Conservation (phyloP, 2,329 filamentous ascomycete species). For the Verticillium tricorpus region DNA sequence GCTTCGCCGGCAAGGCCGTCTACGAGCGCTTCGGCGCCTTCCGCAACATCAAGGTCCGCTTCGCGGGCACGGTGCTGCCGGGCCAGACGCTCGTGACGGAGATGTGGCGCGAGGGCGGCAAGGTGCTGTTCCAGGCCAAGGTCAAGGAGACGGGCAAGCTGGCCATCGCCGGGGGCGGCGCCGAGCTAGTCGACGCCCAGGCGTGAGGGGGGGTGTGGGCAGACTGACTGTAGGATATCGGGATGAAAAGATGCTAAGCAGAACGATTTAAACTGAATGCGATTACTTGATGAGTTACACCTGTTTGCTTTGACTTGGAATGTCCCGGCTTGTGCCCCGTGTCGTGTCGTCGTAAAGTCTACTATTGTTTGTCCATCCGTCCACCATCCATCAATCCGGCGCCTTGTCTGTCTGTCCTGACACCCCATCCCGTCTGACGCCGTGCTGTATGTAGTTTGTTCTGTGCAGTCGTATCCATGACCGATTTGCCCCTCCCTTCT, state of each 20-base stretch:
- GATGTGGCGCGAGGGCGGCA: conserved; percentile 86
- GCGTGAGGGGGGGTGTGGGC: conserved; percentile 10
- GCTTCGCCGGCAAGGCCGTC: conserved; percentile 88
- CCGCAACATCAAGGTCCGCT: conserved; percentile 90
- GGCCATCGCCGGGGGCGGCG: conserved; percentile 76
- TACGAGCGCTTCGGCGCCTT: conserved; percentile 77
- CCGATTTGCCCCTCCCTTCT: no score
- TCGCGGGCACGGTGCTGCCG: conserved; percentile 79
- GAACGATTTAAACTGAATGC: background rate
- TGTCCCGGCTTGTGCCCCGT: background rate
- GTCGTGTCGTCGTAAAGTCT: background rate
- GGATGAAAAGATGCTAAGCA: background rate
- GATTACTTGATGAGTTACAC: background rate
- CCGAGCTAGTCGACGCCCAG: conserved; percentile 55
- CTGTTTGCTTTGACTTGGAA: background rate
- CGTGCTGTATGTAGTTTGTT: background rate
- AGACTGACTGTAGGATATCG: background rate
- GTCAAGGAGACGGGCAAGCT: conserved; percentile 92
- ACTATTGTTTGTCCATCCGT: background rate
- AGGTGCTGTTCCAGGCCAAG: conserved; percentile 78
- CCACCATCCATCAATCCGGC: background rate
- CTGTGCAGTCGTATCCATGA: no score
- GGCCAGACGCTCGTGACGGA: conserved; percentile 86
- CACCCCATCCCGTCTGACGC: background rate
- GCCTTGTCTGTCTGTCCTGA: background rate